Evolutionary conservation across 345 rosid species (phyloP).

Genomic region (Arabis alpina): DNA sequence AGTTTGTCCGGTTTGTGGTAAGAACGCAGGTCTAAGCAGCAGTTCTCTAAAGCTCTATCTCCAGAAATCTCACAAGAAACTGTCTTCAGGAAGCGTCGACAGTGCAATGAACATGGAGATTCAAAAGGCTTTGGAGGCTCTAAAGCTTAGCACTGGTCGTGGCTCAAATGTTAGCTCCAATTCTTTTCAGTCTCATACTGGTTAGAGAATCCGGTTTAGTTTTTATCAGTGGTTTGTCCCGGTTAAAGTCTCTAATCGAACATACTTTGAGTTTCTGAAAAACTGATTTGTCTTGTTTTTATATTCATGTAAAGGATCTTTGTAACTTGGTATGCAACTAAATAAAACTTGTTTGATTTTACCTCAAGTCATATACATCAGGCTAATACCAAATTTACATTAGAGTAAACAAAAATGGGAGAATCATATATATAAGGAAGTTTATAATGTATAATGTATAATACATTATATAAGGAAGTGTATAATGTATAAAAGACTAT

Average conservation of each 20-base stretch:
- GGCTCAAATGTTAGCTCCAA: conserved; percentile 61
- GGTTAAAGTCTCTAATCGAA: background rate
- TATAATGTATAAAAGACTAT: too few species aligned
- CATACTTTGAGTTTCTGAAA: too few species aligned
- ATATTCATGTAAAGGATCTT: too few species aligned
- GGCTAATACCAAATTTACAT: too few species aligned
- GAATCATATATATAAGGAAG: too few species aligned
- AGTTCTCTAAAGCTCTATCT: conserved; percentile 91
- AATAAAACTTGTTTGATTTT: too few species aligned
- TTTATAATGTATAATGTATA: too few species aligned
- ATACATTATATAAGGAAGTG: too few species aligned
- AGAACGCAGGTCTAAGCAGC: conserved; percentile 93
- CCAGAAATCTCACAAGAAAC: conserved; percentile 83
- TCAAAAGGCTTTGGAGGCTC: conserved; percentile 86
- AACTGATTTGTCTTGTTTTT: too few species aligned
- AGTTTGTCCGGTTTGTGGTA: conserved; percentile 93
- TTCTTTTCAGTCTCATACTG: conserved; percentile 52
- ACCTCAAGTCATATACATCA: too few species aligned
- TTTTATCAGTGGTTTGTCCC: conserved; percentile 1
- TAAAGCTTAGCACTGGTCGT: conserved; percentile 67
- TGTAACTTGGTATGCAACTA: too few species aligned
- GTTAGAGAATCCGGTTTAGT: conserved; percentile 41
- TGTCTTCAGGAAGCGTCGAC: conserved; percentile 95
- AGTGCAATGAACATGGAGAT: conserved; percentile 99
- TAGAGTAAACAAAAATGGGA: too few species aligned